Evolutionary conservation across 208 protist genomes (phyloP).

Genomic region (Novymonas esmeraldas): DNA sequence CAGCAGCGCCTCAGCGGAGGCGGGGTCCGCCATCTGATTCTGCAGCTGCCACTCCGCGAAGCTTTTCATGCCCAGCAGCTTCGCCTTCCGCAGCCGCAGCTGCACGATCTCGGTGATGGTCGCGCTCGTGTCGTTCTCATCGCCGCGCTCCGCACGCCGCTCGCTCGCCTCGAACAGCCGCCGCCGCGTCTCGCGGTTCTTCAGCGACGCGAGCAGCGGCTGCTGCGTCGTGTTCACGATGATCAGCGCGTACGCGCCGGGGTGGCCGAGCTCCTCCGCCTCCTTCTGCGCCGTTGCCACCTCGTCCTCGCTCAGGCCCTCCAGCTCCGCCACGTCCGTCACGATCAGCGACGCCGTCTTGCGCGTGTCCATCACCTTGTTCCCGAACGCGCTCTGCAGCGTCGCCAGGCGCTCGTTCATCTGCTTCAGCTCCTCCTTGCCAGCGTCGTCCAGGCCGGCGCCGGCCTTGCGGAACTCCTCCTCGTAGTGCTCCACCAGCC

Average conservation of each 20-base stretch:
- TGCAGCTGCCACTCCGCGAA: constrained; percentile 56
- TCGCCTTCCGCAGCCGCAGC: constrained; percentile 48
- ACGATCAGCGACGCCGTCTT: constrained; percentile 37
- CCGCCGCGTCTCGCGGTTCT: constrained; percentile 42
- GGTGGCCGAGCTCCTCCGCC: constrained; percentile 33
- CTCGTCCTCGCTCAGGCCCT: constrained; percentile 43
- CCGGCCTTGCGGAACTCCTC: constrained; percentile 44
- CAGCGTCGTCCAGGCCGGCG: constrained; percentile 29
- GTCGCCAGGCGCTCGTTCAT: constrained; percentile 51
- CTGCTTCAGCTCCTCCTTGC: constrained; percentile 45
- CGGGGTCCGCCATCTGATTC: constrained; percentile 49
- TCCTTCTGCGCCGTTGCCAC: constrained; percentile 34
- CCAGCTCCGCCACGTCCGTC: constrained; percentile 40
- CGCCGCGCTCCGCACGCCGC: constrained; percentile 9
- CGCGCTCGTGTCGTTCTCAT: constrained; percentile 32
- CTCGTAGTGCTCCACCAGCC: constrained; percentile 45
- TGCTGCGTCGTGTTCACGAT: constrained; percentile 66
- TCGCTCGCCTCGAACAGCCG: constrained; percentile 47
- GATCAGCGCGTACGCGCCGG: constrained; percentile 48
- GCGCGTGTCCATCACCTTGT: constrained; percentile 40
- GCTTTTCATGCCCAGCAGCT: constrained; percentile 48
- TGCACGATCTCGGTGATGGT: constrained; percentile 33
- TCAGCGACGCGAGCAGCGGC: constrained; percentile 40
- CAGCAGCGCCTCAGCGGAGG: constrained; percentile 34
- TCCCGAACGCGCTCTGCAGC: constrained; percentile 37